phyloP scores from a whole-genome alignment of 2,329 filamentous ascomycete genomes.

The Chrysoporthe deuterocubensis region DNA sequence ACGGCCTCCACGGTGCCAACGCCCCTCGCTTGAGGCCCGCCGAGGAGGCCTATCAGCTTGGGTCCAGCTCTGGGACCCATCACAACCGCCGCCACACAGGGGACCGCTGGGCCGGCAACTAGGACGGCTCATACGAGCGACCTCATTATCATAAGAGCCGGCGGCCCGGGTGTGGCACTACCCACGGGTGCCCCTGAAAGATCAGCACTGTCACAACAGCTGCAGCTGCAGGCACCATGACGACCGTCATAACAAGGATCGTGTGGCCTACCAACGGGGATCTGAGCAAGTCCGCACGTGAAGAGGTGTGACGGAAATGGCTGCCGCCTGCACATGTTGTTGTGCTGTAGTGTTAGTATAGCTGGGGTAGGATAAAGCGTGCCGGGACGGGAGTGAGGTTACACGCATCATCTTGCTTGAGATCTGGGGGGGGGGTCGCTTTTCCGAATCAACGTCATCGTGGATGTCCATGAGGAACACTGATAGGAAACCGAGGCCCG shows the following conservation, averaged over 20 bases:
- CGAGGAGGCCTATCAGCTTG: not conserved
- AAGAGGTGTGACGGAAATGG: conserved; percentile 1
- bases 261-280: not conserved
- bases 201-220: not conserved
- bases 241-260: not conserved
- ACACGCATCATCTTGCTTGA: conserved; percentile 9
- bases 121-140: not conserved
- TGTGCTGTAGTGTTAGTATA: not conserved
- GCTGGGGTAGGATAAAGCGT: not conserved
- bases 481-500: not conserved
- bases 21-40: not conserved
- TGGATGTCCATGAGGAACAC: not conserved
- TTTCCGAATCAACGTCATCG: not conserved
- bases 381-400: not conserved
- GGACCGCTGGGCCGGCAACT: not conserved
- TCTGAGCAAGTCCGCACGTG: not conserved
- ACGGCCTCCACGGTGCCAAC: not conserved
- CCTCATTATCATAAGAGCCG: not conserved
- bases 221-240: not conserved
- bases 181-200: not conserved
- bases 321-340: conserved; percentile 4
- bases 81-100: not conserved
- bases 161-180: not conserved
- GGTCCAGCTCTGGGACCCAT: not conserved
- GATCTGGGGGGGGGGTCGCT: conserved; percentile 1